Percentiles rank a stretch among this genome's conserved stretches.
Evolutionary conservation across 2,329 filamentous ascomycete genomes (phyloP).

Genomic region (Cercospora zeina): DNA sequence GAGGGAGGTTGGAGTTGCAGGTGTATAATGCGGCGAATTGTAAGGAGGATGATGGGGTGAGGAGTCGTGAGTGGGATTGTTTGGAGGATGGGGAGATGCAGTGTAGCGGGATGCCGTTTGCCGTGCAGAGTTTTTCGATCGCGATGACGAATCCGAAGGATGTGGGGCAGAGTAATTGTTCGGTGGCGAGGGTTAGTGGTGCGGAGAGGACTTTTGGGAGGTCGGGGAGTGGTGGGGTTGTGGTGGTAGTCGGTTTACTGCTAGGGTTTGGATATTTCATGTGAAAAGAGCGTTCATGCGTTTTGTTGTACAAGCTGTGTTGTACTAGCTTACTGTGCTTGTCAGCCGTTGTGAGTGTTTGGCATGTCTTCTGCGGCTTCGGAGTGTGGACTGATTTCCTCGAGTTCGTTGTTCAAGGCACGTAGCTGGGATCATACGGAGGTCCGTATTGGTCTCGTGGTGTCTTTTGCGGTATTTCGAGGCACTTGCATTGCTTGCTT

Average conservation of each 20-base stretch:
- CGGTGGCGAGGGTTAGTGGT: constrained; percentile 11
- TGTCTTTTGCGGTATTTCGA: not conserved
- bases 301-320: not conserved
- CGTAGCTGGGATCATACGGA: not conserved
- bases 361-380: not conserved
- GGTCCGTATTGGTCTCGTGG: not conserved
- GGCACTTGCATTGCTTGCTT: not conserved
- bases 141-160: constrained; percentile 21
- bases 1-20: constrained; percentile 17
- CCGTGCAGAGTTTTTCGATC: constrained; percentile 22
- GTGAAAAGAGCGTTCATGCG: not conserved
- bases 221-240: not conserved
- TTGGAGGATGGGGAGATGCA: constrained; percentile 8
- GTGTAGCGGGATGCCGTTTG: constrained; percentile 17
- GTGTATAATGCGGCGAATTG: constrained; percentile 20
- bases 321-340: not conserved
- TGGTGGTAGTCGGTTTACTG: not conserved
- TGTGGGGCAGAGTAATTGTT: constrained; percentile 21
- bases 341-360: not conserved
- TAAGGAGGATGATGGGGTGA: constrained; percentile 11
- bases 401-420: not conserved
- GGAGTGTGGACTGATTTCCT: not conserved
- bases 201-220: not conserved
- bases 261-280: not conserved
- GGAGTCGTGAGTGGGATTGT: constrained; percentile 18